Conservation (phyloP, 106 monocot genomes). For the Dactylorhiza incarnata region DNA sequence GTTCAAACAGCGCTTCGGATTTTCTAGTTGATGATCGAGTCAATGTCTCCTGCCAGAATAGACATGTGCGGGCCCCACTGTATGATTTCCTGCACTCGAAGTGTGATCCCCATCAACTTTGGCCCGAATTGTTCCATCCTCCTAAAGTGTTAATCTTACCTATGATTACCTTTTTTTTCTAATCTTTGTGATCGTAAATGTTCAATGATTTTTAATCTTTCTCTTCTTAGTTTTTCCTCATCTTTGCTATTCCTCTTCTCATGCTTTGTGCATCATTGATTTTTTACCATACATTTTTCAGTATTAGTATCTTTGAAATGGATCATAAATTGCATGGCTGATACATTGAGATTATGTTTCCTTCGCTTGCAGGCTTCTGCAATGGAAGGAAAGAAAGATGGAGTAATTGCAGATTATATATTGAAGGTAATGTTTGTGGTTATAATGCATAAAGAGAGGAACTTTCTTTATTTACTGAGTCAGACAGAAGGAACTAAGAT, state of each 20-base stretch:
- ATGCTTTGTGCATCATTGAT: neutral
- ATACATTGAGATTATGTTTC: neutral
- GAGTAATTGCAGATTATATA: conserved; percentile 46
- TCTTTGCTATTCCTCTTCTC: neutral
- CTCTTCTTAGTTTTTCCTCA: neutral
- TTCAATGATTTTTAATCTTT: neutral
- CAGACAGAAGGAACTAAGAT: neutral
- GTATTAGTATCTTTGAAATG: neutral
- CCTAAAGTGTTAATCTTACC: neutral
- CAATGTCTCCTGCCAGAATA: too few relatives aligned
- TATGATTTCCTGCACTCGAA: too few relatives aligned
- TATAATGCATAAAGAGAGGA: neutral
- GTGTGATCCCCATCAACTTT: neutral
- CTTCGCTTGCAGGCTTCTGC: conserved; percentile 26
- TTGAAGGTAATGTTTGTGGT: conserved; percentile 25
- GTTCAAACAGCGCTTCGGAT: too few relatives aligned
- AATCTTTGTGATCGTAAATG: neutral
- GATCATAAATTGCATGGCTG: neutral
- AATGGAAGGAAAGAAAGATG: conserved; percentile 29
- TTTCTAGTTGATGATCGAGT: too few relatives aligned
- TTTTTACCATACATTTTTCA: neutral
- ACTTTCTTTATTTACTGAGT: neutral
- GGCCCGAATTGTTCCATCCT: neutral
- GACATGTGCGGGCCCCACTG: too few relatives aligned
- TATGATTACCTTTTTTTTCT: neutral